Evolutionary conservation across 192 early-diverging fungal genomes (phyloP).

Genomic region (Entomortierella lignicola): DNA sequence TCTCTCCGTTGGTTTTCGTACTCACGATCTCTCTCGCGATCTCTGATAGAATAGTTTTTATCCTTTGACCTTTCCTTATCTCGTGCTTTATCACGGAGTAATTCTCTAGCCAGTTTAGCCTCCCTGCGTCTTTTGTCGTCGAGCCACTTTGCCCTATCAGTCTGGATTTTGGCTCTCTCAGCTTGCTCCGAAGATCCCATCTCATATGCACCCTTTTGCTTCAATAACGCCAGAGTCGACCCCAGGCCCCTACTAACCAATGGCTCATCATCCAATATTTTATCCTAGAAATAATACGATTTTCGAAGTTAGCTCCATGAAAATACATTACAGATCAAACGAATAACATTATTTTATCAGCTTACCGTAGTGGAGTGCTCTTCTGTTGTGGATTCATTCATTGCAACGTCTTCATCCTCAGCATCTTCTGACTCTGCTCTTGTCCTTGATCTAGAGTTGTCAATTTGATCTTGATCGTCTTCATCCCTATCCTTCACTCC

Average conservation of each 20-base stretch:
- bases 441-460: conserved; percentile 5
- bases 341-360: not conserved
- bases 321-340: no score
- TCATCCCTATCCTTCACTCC: conserved; percentile 43
- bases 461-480: conserved; percentile 29
- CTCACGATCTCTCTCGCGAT: conserved; percentile 60
- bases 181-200: conserved; percentile 75
- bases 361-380: conserved; percentile 41
- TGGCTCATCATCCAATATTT: conserved; percentile 77
- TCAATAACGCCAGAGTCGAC: conserved; percentile 84
- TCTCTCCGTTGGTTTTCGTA: conserved; percentile 67
- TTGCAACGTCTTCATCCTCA: conserved; percentile 31
- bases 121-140: conserved; percentile 75
- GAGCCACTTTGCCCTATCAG: conserved; percentile 77
- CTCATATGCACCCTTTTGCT: conserved; percentile 77
- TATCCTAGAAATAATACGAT: conserved; percentile 4
- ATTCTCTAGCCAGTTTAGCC: conserved; percentile 66
- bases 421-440: conserved; percentile 34
- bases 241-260: conserved; percentile 82
- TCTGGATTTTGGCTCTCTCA: conserved; percentile 68
- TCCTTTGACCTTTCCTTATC: conserved; percentile 64
- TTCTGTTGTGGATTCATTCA: conserved; percentile 18
- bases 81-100: conserved; percentile 75
- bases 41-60: conserved; percentile 52
- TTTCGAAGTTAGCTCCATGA: no score